A percentile compares a stretch with the other conserved stretches of the same genome.
These are phyloP conservation scores for Pichia eremophila DNA, from an alignment of 805 yeast genomes.

Conservation along the genomic window DNA sequence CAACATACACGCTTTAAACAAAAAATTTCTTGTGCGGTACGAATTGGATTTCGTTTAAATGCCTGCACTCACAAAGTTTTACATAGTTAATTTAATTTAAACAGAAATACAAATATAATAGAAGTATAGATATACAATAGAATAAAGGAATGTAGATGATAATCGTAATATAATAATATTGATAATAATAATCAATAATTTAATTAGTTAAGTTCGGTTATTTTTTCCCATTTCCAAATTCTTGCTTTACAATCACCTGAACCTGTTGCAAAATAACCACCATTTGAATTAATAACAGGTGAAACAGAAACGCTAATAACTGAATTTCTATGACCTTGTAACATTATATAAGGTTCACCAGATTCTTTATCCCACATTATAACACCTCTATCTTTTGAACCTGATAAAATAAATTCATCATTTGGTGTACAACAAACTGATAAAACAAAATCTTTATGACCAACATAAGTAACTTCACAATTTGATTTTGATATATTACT, in stretches of 20 bases:
- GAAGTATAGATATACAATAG: background rate
- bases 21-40: too few species aligned
- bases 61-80: too few species aligned
- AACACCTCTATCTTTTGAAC: constrained; percentile 95
- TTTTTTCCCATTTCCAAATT: constrained; percentile 79
- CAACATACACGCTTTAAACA: too few species aligned
- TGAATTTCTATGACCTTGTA: constrained; percentile 94
- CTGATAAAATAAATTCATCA: constrained; percentile 82
- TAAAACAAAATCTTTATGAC: constrained; percentile 93
- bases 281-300: constrained; percentile 54
- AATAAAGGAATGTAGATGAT: background rate
- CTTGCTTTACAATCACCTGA: constrained; percentile 96
- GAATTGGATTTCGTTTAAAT: too few species aligned
- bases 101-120: background rate
- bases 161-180: too few species aligned
- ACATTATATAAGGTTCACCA: constrained; percentile 88
- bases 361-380: constrained; percentile 91
- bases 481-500: constrained; percentile 36
- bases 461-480: constrained; percentile 88
- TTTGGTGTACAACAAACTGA: constrained; percentile 92
- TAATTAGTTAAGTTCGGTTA: constrained; percentile 7
- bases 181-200: background rate
- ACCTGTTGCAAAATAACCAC: constrained; percentile 92
- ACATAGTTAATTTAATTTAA: too few species aligned
- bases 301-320: constrained; percentile 92